Conservation (phyloP, 805 yeast species). For the Wickerhamiella azyma region DNA sequence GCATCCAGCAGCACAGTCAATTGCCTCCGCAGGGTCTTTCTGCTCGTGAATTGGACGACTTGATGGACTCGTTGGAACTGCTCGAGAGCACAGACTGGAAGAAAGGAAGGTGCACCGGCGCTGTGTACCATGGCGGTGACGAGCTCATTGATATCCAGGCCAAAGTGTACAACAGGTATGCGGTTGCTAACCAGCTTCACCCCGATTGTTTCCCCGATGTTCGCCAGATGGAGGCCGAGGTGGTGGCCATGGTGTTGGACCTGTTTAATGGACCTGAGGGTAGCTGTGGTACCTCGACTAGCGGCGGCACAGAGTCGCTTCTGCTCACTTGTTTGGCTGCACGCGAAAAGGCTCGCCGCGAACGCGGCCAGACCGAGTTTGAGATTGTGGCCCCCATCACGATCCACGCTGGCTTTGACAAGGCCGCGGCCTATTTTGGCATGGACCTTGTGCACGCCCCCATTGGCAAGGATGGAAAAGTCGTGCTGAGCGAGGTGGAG, state of each 20-base stretch:
- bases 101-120: constrained; percentile 80
- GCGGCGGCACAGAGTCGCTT: constrained; percentile 93
- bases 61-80: constrained; percentile 32
- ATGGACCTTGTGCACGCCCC: constrained; percentile 75
- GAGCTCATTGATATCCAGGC: constrained; percentile 63
- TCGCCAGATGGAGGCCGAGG: constrained; percentile 91
- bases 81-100: constrained; percentile 70
- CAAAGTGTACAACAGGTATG: constrained; percentile 56
- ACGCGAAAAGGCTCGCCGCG: constrained; percentile 47
- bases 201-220: constrained; percentile 97
- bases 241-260: constrained; percentile 76
- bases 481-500: constrained; percentile 47
- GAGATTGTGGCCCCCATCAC: constrained; percentile 84
- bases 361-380: constrained; percentile 49
- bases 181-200: constrained; percentile 88
- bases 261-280: constrained; percentile 68
- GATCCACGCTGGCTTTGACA: constrained; percentile 89
- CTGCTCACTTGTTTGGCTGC: constrained; percentile 80
- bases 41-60: constrained; percentile 32
- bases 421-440: constrained; percentile 82
- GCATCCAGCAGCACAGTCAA: constrained; percentile 18
- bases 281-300: constrained; percentile 70
- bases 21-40: constrained; percentile 53
- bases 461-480: constrained; percentile 58
- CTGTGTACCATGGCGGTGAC: constrained; percentile 92